These are phyloP conservation scores for Scytalidium sp. DNA, from an alignment of 2,329 filamentous ascomycete genomes.

Conservation along the genomic window DNA sequence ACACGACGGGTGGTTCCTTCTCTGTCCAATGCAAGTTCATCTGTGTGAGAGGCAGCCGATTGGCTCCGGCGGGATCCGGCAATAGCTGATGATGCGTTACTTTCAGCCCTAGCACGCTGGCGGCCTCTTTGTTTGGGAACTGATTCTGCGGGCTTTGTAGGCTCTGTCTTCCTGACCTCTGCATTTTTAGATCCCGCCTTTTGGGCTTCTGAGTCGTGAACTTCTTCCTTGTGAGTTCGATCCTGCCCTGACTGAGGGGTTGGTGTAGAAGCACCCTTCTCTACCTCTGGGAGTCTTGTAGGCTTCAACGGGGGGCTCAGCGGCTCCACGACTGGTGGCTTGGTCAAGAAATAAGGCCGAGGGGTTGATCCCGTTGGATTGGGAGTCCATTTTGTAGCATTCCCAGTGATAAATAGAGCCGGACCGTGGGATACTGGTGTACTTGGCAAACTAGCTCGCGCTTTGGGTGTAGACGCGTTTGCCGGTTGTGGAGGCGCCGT, in stretches of 20 bases:
- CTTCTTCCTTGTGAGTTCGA: conserved; percentile 5
- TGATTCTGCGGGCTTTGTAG: conserved; percentile 3
- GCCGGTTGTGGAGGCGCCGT: conserved; percentile 2
- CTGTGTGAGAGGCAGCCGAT: conserved; percentile 43
- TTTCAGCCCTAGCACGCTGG: conserved; percentile 20
- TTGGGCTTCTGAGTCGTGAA: not conserved
- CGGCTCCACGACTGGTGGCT: conserved; percentile 54
- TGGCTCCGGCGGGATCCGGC: conserved; percentile 39
- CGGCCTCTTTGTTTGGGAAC: conserved; percentile 8
- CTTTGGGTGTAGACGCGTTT: conserved; percentile 10
- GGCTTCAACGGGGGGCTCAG: conserved; percentile 50
- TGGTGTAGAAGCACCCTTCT: conserved; percentile 19
- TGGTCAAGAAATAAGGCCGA: conserved; percentile 36
- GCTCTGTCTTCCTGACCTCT: conserved; percentile 7
- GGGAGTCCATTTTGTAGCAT: conserved; percentile 57
- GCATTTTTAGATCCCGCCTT: conserved; percentile 10
- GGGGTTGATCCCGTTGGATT: conserved; percentile 58
- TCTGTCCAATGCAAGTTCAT: conserved; percentile 46
- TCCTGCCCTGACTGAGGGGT: conserved; percentile 1
- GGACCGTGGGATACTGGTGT: conserved; percentile 19
- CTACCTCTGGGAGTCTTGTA: conserved; percentile 30
- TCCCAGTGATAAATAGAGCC: conserved; percentile 21
- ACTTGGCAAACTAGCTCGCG: conserved; percentile 17
- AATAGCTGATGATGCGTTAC: conserved; percentile 23
- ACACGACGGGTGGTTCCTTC: conserved; percentile 38